Evolutionary conservation across 31 red algal species (phyloP), one percentile per base, ranked within the genome.

Genomic region (Odonthalia washingtoniensis): DNA sequence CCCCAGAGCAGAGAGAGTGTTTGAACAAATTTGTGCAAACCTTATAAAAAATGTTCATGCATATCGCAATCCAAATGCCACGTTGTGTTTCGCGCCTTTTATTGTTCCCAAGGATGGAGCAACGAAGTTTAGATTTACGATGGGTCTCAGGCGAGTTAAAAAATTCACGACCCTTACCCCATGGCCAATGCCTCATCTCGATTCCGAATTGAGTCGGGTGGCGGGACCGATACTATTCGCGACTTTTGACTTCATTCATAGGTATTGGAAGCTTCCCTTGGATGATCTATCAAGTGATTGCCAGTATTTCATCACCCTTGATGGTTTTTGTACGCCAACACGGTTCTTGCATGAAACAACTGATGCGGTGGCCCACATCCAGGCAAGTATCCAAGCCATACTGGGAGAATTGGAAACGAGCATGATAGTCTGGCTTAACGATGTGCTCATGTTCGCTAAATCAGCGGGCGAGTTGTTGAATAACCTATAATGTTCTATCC

Each of bases 181-280:
- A 70, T 70, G 9, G 9, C 66, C 66, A 30, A 70, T 70, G 66
- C n/a, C 66, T 18, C 9, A 70, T 26, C 33, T 70, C 14, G 66
- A 70, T 6, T 30, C 9, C 12, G 66, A 70, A 26, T 33, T 70
- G 33, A 28, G 28, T 9, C 5, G 28, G 12, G 6, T 70, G 14
- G n/a, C 66, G n/a, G 66, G 28, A 26, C 12, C 12, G 12, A 70
- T 9, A 70, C 6, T 28, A 28, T 70, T 70, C 6, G 6, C 66
- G 6, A 6, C 28, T 28, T 33, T 70, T 26, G 33, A 70, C 66
- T 30, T 70, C 28, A 9, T 30, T 12, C 66, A 70, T 70, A 26
- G 9, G 12, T 70, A 70, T 36, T 70, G 66, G 66, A 6, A 70
- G 27, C 33, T 30, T 6, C 66, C 66, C 6, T 26, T 70, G 33